Percentiles rank a stretch among this genome's conserved stretches.
These are phyloP conservation scores for Bacterosira constricta DNA, from an alignment of 108 stramenopile species.

Conservation along the genomic window DNA sequence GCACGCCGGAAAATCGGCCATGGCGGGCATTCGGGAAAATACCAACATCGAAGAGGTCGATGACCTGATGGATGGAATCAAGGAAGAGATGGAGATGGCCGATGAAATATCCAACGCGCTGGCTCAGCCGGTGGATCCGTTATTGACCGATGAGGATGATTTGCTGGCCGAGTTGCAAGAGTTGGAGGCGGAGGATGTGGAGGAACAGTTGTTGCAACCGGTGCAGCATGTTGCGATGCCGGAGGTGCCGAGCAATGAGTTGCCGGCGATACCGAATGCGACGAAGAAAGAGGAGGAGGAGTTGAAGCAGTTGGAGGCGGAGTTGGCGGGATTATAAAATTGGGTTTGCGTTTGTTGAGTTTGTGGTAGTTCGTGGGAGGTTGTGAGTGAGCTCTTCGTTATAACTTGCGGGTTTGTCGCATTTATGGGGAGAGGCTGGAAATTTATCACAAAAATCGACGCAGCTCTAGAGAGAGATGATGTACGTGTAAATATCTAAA, in stretches of 20 bases:
- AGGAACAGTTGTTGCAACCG: conserved; percentile 76
- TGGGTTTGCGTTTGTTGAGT: conserved; percentile 20
- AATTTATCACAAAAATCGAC: no score
- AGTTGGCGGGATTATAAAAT: conserved; percentile 84
- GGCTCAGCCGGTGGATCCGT: conserved; percentile 82
- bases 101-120: conserved; percentile 89
- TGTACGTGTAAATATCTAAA: no score
- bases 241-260: conserved; percentile 61
- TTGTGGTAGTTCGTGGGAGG: not conserved
- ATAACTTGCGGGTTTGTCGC: not conserved
- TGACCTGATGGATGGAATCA: conserved; percentile 94
- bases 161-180: conserved; percentile 89
- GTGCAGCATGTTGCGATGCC: conserved; percentile 37
- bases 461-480: no score
- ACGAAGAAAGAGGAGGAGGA: conserved; percentile 87
- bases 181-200: conserved; percentile 87
- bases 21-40: conserved; percentile 86
- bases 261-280: conserved; percentile 65
- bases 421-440: not conserved
- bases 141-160: conserved; percentile 88
- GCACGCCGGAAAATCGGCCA: conserved; percentile 84
- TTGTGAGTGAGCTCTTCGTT: not conserved
- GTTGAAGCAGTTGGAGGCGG: conserved; percentile 83
- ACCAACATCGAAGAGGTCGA: conserved; percentile 95
- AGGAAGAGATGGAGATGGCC: conserved; percentile 92